Conservation (phyloP, 1,139 yeast genomes). For the Pichia sp. region DNA sequence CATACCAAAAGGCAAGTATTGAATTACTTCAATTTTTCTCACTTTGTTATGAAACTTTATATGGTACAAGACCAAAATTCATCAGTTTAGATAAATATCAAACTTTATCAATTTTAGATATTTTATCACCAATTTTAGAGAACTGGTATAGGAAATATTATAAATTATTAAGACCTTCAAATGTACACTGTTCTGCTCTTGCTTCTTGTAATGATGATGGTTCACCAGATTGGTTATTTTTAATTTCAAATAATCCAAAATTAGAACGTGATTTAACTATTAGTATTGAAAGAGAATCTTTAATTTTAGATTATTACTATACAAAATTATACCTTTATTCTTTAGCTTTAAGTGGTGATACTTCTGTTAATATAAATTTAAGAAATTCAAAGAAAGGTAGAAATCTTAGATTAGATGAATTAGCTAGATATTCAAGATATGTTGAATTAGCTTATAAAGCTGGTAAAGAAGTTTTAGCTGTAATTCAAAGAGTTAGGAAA, state of each 20-base stretch:
- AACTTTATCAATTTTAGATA: conserved; percentile 61
- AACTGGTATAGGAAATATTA: conserved; percentile 69
- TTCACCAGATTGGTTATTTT: conserved; percentile 19
- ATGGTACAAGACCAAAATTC: conserved; percentile 54
- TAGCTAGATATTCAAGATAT: conserved; percentile 66
- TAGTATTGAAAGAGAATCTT: conserved; percentile 57
- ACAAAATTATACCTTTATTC: conserved; percentile 79
- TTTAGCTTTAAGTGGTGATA: conserved; percentile 54
- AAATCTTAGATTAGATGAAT: conserved; percentile 54
- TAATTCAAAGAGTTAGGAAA: conserved; percentile 64
- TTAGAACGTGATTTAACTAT: conserved; percentile 34
- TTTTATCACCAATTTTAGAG: conserved; percentile 68
- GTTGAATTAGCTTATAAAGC: conserved; percentile 78
- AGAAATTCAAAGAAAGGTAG: conserved; percentile 22
- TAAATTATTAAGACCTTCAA: conserved; percentile 44
- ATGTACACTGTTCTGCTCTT: conserved; percentile 19
- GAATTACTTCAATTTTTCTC: conserved; percentile 75
- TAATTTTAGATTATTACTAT: conserved; percentile 77
- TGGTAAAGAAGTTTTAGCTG: conserved; percentile 70
- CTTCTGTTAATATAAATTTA: conserved; percentile 20
- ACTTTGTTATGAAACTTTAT: conserved; percentile 76
- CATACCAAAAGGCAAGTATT: conserved; percentile 67
- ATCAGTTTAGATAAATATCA: conserved; percentile 53
- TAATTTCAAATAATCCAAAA: conserved; percentile 26
- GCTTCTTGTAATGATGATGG: conserved; percentile 12